These are phyloP conservation scores for Excoecaria cochinchinensis DNA, from an alignment of 345 rosid genomes.

Conservation along the genomic window DNA sequence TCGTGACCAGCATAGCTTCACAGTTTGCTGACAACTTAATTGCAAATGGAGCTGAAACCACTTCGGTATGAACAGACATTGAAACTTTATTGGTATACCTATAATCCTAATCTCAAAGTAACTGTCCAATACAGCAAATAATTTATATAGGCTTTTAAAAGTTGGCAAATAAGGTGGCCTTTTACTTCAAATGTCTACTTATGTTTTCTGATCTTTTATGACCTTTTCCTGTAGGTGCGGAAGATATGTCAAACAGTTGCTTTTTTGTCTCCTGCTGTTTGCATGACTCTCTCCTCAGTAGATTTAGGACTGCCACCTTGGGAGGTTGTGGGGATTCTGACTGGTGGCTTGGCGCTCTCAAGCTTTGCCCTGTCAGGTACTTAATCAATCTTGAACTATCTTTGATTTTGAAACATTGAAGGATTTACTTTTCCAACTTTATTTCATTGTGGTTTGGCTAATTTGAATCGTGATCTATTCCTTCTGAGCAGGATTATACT, in stretches of 20 bases:
- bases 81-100: conserved; percentile 4
- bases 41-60: conserved; percentile 73
- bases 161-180: conserved; percentile 4
- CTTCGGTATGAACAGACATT: conserved; percentile 49
- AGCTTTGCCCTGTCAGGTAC: conserved; percentile 94
- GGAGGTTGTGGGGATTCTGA: conserved; percentile 87
- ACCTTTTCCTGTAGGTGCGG: conserved; percentile 57
- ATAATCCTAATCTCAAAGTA: conserved; percentile 6
- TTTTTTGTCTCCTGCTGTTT: conserved; percentile 83
- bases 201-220: neutral
- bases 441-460: neutral
- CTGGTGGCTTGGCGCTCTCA: conserved; percentile 81
- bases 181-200: neutral
- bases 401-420: neutral
- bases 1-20: conserved; percentile 73
- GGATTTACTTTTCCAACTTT: neutral
- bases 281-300: conserved; percentile 80
- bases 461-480: neutral
- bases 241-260: conserved; percentile 90
- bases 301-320: conserved; percentile 92
- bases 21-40: conserved; percentile 86
- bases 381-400: conserved; percentile 9
- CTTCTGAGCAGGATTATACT: conserved; percentile 60
- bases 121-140: conserved; percentile 13
- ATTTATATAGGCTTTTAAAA: conserved; percentile 11